Percentiles rank a stretch among this genome's conserved stretches.
phyloP scores from a whole-genome alignment of 225 moss, liverwort and hornwort species.

The Marchantia paleacea region DNA sequence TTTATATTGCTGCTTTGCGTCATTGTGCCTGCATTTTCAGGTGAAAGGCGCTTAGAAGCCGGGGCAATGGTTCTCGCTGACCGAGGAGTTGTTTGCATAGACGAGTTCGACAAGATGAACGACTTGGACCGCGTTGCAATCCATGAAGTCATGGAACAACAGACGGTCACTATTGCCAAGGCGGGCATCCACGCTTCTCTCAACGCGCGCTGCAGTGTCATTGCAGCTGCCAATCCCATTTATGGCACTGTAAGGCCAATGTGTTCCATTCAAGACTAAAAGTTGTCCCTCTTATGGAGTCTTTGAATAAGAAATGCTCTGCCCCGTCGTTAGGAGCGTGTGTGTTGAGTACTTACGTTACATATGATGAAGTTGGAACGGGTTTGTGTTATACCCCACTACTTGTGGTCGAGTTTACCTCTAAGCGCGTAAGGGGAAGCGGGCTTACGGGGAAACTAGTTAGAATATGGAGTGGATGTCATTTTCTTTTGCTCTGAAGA shows the following conservation, averaged over 20 bases:
- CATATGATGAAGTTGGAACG: too few species aligned
- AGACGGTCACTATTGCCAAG: constrained; percentile 85
- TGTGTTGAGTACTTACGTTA: neutral
- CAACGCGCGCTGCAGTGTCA: constrained; percentile 88
- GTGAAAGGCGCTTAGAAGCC: constrained; percentile 80
- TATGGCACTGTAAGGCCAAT: constrained; percentile 58
- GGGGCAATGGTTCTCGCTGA: constrained; percentile 90
- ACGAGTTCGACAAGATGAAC: constrained; percentile 92
- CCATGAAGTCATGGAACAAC: constrained; percentile 91
- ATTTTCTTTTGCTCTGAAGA: too few species aligned
- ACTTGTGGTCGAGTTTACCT: too few species aligned
- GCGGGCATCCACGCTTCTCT: constrained; percentile 89
- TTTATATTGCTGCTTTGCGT: neutral
- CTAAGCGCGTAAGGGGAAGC: too few species aligned
- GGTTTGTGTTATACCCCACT: too few species aligned
- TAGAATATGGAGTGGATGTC: too few species aligned
- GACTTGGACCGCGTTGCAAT: constrained; percentile 85
- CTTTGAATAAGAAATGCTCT: neutral
- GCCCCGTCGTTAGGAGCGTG: neutral
- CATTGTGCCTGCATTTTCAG: constrained; percentile 16
- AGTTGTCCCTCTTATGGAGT: neutral
- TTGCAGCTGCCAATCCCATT: constrained; percentile 84
- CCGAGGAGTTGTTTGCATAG: constrained; percentile 82
- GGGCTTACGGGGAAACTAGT: too few species aligned
- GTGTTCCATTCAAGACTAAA: neutral